Evolutionary conservation across 139 green algal species (phyloP).

Genomic region (Chlorella sp.): DNA sequence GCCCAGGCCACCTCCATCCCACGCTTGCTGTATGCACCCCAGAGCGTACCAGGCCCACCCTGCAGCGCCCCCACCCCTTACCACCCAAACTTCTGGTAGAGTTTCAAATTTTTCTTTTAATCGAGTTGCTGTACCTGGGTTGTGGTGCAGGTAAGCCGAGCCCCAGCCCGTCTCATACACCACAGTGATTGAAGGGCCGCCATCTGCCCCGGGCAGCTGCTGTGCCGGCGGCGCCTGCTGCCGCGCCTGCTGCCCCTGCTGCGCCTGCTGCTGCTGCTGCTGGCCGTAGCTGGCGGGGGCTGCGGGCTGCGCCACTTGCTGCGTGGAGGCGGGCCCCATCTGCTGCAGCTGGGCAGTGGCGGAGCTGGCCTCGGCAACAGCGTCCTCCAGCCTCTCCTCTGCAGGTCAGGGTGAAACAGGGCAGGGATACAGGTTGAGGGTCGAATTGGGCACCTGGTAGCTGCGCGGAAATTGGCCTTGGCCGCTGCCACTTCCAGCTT

Average conservation of each 20-base stretch:
- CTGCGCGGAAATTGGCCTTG: neutral
- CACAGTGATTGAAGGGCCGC: neutral
- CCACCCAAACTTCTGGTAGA: too few species aligned
- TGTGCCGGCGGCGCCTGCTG: neutral
- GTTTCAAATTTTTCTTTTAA: too few species aligned
- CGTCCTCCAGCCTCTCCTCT: slow-evolving; percentile 15
- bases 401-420: neutral
- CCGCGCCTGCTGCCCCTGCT: neutral
- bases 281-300: neutral
- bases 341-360: slow-evolving; percentile 26
- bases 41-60: too few species aligned
- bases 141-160: slow-evolving; percentile 35
- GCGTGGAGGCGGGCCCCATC: slow-evolving; percentile 8
- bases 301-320: neutral
- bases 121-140: slow-evolving; percentile 7
- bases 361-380: neutral
- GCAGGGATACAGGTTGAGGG: neutral
- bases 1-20: too few species aligned
- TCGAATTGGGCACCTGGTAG: too few species aligned
- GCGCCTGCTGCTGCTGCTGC: neutral
- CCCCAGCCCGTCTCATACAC: slow-evolving; percentile 39
- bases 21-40: too few species aligned
- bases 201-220: neutral
- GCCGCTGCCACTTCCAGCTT: slow-evolving; percentile 16
- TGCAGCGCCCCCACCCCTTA: too few species aligned